Evolutionary conservation across 2,329 filamentous ascomycete genomes (phyloP), one percentile per base, ranked within the genome.

Genomic region (Ophioceras dolichostomum): DNA sequence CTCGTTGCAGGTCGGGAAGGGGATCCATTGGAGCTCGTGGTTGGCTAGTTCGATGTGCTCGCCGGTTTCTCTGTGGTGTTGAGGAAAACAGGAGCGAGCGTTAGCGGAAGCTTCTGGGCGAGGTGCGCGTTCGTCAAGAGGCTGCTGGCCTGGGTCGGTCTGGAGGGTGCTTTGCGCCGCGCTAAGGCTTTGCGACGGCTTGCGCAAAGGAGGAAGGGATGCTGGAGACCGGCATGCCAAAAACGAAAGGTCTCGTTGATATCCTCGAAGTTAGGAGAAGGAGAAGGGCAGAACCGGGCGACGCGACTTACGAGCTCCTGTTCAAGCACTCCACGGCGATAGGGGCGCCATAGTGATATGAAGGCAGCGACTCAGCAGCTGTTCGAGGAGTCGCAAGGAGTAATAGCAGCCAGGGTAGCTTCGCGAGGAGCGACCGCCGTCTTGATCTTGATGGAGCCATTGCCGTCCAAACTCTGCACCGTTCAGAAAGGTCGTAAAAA

Each of bases 1-100:
- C 60, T 96, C 91, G 60, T 87, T 83, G 72, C 91, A 96, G 24
- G 71, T 69, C 18, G 84, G 84, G 59, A 96, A 96, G 28, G 89
- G 86, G 32, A 91, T 79, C 70, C 91, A 96, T 70, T 94, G 73
- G 39, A 95, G 76, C 57, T 93, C 81, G 52, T 91, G 80, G 45
- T 79, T 69, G 26, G 71, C 68, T 55, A 93, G 78, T 53, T 85
- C 81, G 52, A 95, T 79, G 66, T 94, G 86, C 59, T 94, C 86
- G 56, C 86, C 86, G 8, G 83, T 91, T 50, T 93, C 84, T 51
- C 84, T 91, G 54, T 8, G n/a, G 26, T 17, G 40, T 39, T 27
- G 29, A 39, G 41, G 18, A 27, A 22, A 36, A 7, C 18, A 20
- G 24, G 13, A 22, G 9, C 18, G 18, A 8, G n/a, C n/a, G n/a